phyloP scores from a whole-genome alignment of 139 green algal genomes.

The Haematococcus lacustris region DNA sequence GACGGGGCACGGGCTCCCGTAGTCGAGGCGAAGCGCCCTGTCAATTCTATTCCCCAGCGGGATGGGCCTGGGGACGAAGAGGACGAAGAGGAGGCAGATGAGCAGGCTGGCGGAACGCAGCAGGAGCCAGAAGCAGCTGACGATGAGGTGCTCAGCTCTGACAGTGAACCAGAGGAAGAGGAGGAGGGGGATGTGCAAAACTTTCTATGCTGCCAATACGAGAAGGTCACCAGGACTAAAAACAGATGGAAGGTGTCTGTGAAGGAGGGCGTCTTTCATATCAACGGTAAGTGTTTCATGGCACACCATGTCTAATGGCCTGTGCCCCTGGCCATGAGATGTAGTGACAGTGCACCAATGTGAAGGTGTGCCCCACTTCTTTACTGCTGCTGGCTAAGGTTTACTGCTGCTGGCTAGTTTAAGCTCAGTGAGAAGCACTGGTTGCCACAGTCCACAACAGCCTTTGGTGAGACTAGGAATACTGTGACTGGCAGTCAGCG shows the following conservation, averaged over 20 bases:
- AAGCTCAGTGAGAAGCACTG: no score
- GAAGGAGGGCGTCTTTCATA: conserved; percentile 58
- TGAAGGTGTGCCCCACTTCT: no score
- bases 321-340: no score
- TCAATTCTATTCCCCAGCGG: conserved; percentile 1
- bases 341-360: not conserved
- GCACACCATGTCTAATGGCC: no score
- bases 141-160: conserved; percentile 23
- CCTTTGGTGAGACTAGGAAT: not conserved
- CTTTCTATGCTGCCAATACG: conserved; percentile 41
- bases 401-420: no score
- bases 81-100: conserved; percentile 25
- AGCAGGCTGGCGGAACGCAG: not conserved
- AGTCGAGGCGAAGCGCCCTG: no score
- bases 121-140: not conserved
- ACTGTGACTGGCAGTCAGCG: not conserved
- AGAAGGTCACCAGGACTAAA: conserved; percentile 51
- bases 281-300: conserved; percentile 55
- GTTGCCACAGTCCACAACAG: no score
- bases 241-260: conserved; percentile 64
- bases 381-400: no score
- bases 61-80: conserved; percentile 8
- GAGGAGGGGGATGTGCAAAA: conserved; percentile 40
- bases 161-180: conserved; percentile 21
- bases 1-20: no score